These are phyloP conservation scores for Omphalotus olearius DNA, from an alignment of 1,284 basidiomycete species.

Conservation along the genomic window DNA sequence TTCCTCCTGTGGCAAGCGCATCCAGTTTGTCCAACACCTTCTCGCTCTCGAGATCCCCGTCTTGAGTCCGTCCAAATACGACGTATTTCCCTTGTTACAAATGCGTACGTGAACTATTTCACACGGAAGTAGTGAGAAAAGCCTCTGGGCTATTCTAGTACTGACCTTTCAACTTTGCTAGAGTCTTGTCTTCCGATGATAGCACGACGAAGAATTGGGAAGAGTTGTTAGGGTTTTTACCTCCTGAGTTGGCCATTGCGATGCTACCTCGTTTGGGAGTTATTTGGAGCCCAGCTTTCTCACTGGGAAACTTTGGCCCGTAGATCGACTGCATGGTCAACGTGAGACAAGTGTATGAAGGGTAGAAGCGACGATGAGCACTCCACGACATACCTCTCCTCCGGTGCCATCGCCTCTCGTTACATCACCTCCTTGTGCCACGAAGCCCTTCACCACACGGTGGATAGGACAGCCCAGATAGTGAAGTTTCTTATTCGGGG, in stretches of 20 bases:
- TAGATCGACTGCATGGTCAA: slow-evolving; percentile 35
- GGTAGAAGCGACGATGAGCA: neutral
- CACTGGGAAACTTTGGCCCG: slow-evolving; percentile 46
- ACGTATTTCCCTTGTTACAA: slow-evolving; percentile 38
- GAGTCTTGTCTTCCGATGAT: slow-evolving; percentile 32
- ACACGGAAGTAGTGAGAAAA: neutral
- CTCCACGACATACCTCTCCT: slow-evolving; percentile 34
- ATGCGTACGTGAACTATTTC: neutral
- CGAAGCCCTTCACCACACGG: slow-evolving; percentile 41
- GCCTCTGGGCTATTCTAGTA: no score
- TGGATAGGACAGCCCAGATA: slow-evolving; percentile 41
- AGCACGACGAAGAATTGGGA: slow-evolving; percentile 50
- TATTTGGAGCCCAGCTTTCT: slow-evolving; percentile 40
- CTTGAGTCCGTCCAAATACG: slow-evolving; percentile 36
- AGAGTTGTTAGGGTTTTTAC: slow-evolving; percentile 35
- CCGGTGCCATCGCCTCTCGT: slow-evolving; percentile 48
- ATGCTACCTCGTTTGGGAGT: slow-evolving; percentile 37
- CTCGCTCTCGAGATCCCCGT: slow-evolving; percentile 21
- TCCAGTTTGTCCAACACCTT: slow-evolving; percentile 34
- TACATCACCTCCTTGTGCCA: slow-evolving; percentile 47
- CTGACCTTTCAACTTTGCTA: slow-evolving; percentile 32
- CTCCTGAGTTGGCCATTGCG: slow-evolving; percentile 44
- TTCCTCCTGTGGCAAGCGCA: slow-evolving; percentile 23
- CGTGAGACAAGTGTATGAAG: slow-evolving; percentile 4
- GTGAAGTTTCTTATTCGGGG: slow-evolving; percentile 41